These are phyloP conservation scores for Aspergillus costaricaensis DNA, from an alignment of 2,329 filamentous ascomycete genomes.

Conservation along the genomic window DNA sequence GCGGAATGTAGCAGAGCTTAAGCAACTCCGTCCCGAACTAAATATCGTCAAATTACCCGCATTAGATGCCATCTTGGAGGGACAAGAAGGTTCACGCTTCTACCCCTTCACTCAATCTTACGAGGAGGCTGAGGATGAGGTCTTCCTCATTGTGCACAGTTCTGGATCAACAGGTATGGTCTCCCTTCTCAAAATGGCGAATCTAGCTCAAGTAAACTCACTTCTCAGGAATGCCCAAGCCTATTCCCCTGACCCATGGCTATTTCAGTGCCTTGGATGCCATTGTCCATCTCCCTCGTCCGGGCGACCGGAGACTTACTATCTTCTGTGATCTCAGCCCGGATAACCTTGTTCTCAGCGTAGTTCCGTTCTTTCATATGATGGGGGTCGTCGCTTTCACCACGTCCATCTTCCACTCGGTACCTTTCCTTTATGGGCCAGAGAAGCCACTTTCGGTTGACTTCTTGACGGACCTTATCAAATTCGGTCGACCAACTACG, in stretches of 20 bases:
- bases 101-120: constrained; percentile 20
- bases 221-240: not conserved
- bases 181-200: not conserved
- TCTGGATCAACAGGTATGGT: constrained; percentile 37
- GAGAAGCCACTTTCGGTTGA: not conserved
- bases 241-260: not conserved
- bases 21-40: not conserved
- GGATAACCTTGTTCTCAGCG: not conserved
- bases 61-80: not conserved
- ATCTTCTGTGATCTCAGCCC: not conserved
- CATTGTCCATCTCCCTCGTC: not conserved
- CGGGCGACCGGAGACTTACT: not conserved
- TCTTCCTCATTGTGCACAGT: constrained; percentile 34
- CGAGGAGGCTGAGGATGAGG: constrained; percentile 25
- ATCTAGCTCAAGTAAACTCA: not conserved
- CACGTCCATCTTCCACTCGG: not conserved
- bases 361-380: not conserved
- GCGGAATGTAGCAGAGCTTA: not conserved
- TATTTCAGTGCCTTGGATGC: not conserved
- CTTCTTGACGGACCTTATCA: not conserved
- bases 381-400: not conserved
- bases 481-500: not conserved
- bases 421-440: not conserved
- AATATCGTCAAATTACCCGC: not conserved
- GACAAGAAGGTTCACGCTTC: not conserved